A percentile compares a stretch with the other conserved stretches of the same genome.
Conservation (phyloP, 2,329 filamentous ascomycete genomes). For the Acrocalymma vagum region DNA sequence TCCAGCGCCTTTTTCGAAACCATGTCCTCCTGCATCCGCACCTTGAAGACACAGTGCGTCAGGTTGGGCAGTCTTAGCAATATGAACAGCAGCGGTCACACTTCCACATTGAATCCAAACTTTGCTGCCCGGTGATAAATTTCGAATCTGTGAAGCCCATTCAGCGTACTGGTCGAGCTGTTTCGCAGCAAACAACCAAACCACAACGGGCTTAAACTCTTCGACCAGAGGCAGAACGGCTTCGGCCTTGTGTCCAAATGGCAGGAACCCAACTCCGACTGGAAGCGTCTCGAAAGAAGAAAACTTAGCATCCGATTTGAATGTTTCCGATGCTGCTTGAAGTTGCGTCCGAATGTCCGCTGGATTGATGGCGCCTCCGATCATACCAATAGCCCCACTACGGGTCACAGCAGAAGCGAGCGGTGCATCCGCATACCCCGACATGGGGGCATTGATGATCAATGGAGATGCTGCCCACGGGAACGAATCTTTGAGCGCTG, state of each 20-base stretch:
- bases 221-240: slow-evolving; percentile 60
- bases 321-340: slow-evolving; percentile 21
- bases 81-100: slow-evolving; percentile 63
- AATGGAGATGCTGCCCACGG: slow-evolving; percentile 67
- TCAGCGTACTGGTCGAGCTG: slow-evolving; percentile 47
- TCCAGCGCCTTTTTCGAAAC: slow-evolving; percentile 63
- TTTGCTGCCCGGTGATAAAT: slow-evolving; percentile 45
- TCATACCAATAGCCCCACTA: slow-evolving; percentile 57
- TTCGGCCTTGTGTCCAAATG: slow-evolving; percentile 56
- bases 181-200: slow-evolving; percentile 73
- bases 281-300: slow-evolving; percentile 47
- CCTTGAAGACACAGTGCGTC: slow-evolving; percentile 72
- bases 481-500: slow-evolving; percentile 22
- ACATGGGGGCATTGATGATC: slow-evolving; percentile 73
- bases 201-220: slow-evolving; percentile 64
- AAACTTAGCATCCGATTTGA: slow-evolving; percentile 20
- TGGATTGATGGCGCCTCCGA: slow-evolving; percentile 49
- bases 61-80: slow-evolving; percentile 56
- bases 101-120: slow-evolving; percentile 71
- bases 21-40: slow-evolving; percentile 71
- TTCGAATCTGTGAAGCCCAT: slow-evolving; percentile 45
- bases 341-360: slow-evolving; percentile 41
- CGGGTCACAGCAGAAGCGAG: slow-evolving; percentile 70
- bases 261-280: slow-evolving; percentile 69
- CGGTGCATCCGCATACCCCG: slow-evolving; percentile 62